Conservation (phyloP, 768 basidiomycete genomes). For the Wakefieldia striispora region DNA sequence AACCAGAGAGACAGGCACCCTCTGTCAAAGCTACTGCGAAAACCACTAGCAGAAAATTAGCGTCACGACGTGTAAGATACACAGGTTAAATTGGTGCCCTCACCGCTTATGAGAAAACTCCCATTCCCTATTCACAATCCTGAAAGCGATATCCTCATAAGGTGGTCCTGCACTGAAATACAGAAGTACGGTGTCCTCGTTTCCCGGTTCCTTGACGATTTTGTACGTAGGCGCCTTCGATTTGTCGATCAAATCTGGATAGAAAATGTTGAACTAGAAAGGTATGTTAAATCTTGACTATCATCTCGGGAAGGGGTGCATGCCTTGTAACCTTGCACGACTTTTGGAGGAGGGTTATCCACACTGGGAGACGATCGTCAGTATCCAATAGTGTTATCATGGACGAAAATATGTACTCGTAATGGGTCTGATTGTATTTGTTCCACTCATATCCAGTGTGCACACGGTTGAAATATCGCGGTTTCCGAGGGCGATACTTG, state of each 20-base stretch:
- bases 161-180: constrained; percentile 97
- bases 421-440: constrained; percentile 99
- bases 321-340: constrained; percentile 98
- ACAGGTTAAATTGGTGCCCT: constrained; percentile 9
- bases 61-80: constrained; percentile 11
- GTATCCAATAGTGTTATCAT: neutral
- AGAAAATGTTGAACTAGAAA: constrained; percentile 90
- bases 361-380: constrained; percentile 50
- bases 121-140: constrained; percentile 97
- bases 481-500: constrained; percentile 95
- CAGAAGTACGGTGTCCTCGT: constrained; percentile 91
- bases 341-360: constrained; percentile 98
- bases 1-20: constrained; percentile 96
- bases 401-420: constrained; percentile 60
- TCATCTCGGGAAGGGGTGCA: constrained; percentile 7
- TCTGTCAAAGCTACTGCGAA: constrained; percentile 94
- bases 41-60: constrained; percentile 58
- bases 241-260: constrained; percentile 98
- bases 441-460: constrained; percentile 99
- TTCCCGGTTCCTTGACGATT: constrained; percentile 89
- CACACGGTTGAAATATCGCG: constrained; percentile 97
- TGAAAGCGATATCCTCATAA: constrained; percentile 98
- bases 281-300: constrained; percentile 12
- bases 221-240: constrained; percentile 96
- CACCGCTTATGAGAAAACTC: constrained; percentile 97